Evolutionary conservation across 1,139 yeast species (phyloP).

Genomic region (Yamadazyma triangularis): DNA sequence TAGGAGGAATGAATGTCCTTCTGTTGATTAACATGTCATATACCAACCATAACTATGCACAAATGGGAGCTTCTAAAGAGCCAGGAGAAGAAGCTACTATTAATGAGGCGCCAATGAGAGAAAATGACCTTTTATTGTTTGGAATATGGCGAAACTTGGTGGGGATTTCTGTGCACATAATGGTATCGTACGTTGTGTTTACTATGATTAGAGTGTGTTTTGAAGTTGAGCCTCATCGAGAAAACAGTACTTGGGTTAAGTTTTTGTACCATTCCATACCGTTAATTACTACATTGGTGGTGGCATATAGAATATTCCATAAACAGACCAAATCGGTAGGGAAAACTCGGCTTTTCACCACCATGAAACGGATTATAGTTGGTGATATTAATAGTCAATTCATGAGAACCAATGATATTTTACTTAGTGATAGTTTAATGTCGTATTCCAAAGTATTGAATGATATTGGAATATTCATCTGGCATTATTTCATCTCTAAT

Average conservation of each 20-base stretch:
- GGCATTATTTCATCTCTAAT: slow-evolving; percentile 29
- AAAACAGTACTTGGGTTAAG: no score
- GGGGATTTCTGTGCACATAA: slow-evolving; percentile 16
- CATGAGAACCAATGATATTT: slow-evolving; percentile 71
- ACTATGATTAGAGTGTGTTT: slow-evolving; percentile 12
- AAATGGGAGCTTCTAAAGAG: slow-evolving; percentile 17
- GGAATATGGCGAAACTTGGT: slow-evolving; percentile 32
- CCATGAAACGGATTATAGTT: slow-evolving; percentile 47
- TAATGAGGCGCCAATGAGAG: slow-evolving; percentile 26
- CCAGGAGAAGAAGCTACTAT: slow-evolving; percentile 34
- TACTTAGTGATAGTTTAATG: slow-evolving; percentile 76
- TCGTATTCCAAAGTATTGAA: slow-evolving; percentile 73
- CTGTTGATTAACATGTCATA: slow-evolving; percentile 37
- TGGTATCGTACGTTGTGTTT: slow-evolving; percentile 19
- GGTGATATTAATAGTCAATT: slow-evolving; percentile 54
- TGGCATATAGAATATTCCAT: slow-evolving; percentile 16
- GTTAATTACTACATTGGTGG: slow-evolving; percentile 14
- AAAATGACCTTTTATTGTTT: slow-evolving; percentile 25
- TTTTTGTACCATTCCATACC: slow-evolving; percentile 18
- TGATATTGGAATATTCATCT: slow-evolving; percentile 52
- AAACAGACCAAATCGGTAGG: slow-evolving; percentile 22
- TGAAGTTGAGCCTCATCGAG: no score
- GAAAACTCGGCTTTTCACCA: slow-evolving; percentile 40
- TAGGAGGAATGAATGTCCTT: slow-evolving; percentile 26
- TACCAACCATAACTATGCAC: slow-evolving; percentile 33